These are phyloP conservation scores for Clohesyomyces aquaticus DNA, from an alignment of 495 filamentous ascomycete species.

Conservation along the genomic window DNA sequence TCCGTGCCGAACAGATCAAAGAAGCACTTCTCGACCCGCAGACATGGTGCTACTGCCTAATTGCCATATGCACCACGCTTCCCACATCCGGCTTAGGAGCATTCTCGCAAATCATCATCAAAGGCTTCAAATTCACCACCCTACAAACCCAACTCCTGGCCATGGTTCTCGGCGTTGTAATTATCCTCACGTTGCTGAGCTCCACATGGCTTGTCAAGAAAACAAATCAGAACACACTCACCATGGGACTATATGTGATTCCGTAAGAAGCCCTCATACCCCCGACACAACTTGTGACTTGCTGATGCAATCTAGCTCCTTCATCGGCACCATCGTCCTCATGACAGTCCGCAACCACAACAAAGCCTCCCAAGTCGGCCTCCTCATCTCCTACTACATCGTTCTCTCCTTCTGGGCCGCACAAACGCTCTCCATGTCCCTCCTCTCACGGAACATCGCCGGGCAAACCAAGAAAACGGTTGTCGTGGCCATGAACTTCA, in stretches of 20 bases:
- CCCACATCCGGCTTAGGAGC: conserved; percentile 62
- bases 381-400: conserved; percentile 63
- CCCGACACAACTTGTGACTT: background rate
- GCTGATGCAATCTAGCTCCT: conserved; percentile 46
- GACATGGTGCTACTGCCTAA: conserved; percentile 64
- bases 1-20: conserved; percentile 53
- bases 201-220: conserved; percentile 68
- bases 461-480: conserved; percentile 70
- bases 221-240: conserved; percentile 63
- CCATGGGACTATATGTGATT: conserved; percentile 66
- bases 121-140: conserved; percentile 64
- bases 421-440: conserved; percentile 58
- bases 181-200: conserved; percentile 66
- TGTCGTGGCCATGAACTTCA: conserved; percentile 61
- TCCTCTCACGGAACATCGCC: conserved; percentile 61
- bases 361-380: conserved; percentile 53
- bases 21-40: conserved; percentile 66
- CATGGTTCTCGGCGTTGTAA: conserved; percentile 69
- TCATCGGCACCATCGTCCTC: conserved; percentile 61
- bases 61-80: conserved; percentile 62
- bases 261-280: conserved; percentile 54
- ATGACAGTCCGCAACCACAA: conserved; percentile 55
- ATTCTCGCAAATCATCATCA: conserved; percentile 65
- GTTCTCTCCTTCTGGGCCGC: conserved; percentile 65
- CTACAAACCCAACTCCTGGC: conserved; percentile 56